Conservation (phyloP, 75 land plant species). For the Cryptomeria japonica region DNA sequence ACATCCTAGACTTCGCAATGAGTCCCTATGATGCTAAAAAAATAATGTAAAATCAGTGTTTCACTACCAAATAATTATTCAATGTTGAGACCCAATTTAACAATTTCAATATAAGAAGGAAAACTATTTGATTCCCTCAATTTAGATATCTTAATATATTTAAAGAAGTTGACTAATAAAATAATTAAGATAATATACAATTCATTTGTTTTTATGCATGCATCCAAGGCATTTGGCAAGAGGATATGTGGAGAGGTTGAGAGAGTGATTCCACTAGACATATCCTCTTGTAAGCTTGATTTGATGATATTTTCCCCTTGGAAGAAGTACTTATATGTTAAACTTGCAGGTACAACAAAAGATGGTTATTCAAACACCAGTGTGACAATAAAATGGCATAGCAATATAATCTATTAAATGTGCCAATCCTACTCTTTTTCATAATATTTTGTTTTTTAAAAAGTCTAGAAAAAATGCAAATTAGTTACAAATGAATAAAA, state of each 20-base stretch:
- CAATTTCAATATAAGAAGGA: not conserved
- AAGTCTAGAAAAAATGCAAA: no score
- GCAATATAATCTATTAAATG: not conserved
- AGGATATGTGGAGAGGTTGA: not conserved
- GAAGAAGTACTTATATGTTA: slow-evolving; percentile 1
- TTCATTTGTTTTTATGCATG: not conserved
- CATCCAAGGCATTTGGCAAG: not conserved
- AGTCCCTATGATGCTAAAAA: slow-evolving; percentile 49
- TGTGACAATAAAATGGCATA: not conserved
- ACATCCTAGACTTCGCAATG: slow-evolving; percentile 66
- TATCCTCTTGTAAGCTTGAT: slow-evolving; percentile 43
- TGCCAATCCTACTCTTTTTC: slow-evolving; percentile 32
- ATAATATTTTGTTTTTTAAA: slow-evolving; percentile 33
- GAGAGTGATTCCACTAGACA: slow-evolving; percentile 36
- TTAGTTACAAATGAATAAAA: no score
- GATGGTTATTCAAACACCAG: not conserved
- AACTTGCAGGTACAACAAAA: not conserved
- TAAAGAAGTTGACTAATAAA: not conserved
- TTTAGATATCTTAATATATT: not conserved
- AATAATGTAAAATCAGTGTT: not conserved
- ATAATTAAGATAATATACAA: not conserved
- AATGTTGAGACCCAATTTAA: not conserved
- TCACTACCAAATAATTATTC: not conserved
- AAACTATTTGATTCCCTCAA: not conserved
- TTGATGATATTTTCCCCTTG: slow-evolving; percentile 24